These are phyloP conservation scores for Umbellularia californica DNA, from an alignment of 164 flowering plant genomes.

Conservation along the genomic window DNA sequence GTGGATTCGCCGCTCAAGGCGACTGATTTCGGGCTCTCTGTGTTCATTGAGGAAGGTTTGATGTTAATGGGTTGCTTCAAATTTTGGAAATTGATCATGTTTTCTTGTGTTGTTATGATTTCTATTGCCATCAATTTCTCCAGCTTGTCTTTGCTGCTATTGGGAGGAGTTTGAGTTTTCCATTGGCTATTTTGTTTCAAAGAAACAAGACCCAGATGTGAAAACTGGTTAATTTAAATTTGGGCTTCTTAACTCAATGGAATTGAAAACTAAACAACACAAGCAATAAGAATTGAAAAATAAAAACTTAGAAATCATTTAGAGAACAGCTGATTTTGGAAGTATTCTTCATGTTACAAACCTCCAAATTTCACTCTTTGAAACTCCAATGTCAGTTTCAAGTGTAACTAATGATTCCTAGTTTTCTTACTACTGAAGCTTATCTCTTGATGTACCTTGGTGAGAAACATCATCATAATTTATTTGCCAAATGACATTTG, in stretches of 20 bases:
- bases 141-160: neutral
- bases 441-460: too few relatives aligned
- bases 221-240: neutral
- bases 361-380: neutral
- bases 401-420: neutral
- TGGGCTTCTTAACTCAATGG: neutral
- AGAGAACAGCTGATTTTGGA: neutral
- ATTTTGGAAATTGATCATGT: neutral
- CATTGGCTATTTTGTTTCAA: neutral
- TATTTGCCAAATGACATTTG: too few relatives aligned
- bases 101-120: neutral
- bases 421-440: neutral
- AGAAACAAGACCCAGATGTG: neutral
- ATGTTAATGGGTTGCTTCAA: neutral
- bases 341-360: neutral
- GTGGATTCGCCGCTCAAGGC: slow-evolving; percentile 64
- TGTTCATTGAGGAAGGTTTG: slow-evolving; percentile 77
- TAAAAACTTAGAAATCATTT: neutral
- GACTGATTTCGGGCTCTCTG: slow-evolving; percentile 85
- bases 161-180: neutral
- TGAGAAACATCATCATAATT: too few relatives aligned
- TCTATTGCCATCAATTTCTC: neutral
- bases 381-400: neutral
- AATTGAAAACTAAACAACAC: neutral
- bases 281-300: neutral